Conservation (phyloP, 306 rosid genomes). For the Rubus parviflorus region DNA sequence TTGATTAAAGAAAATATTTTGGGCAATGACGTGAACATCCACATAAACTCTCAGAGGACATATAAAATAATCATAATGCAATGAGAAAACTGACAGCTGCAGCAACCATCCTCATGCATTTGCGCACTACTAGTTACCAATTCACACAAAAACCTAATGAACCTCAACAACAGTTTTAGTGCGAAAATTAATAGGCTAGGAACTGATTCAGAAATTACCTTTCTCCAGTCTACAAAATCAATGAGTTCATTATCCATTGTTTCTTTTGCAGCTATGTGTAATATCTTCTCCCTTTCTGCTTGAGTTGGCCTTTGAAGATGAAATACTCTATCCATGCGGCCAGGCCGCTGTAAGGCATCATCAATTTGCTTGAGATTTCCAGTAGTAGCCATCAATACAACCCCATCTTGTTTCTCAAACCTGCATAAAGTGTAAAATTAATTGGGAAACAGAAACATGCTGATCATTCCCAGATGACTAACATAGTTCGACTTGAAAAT, state of each 20-base stretch:
- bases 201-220: constrained; percentile 48
- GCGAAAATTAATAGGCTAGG: constrained; percentile 19
- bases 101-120: not conserved
- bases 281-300: constrained; percentile 82
- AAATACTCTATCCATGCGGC: constrained; percentile 98
- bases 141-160: constrained; percentile 5
- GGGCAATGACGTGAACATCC: not conserved
- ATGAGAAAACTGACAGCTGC: not conserved
- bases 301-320: constrained; percentile 98
- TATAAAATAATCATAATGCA: not conserved
- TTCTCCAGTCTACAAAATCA: constrained; percentile 91
- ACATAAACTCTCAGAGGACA: not conserved
- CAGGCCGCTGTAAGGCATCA: constrained; percentile 94
- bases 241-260: constrained; percentile 87
- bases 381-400: constrained; percentile 98
- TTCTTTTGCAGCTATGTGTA: constrained; percentile 74
- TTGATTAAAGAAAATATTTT: not conserved
- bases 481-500: not conserved
- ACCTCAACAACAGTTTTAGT: constrained; percentile 3
- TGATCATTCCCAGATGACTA: constrained; percentile 8
- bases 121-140: not conserved
- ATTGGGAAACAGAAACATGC: constrained; percentile 11
- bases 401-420: constrained; percentile 99
- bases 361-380: constrained; percentile 89
- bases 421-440: constrained; percentile 40